Conservation (phyloP, 257 asterid species). For the Penstemon barbatus region DNA sequence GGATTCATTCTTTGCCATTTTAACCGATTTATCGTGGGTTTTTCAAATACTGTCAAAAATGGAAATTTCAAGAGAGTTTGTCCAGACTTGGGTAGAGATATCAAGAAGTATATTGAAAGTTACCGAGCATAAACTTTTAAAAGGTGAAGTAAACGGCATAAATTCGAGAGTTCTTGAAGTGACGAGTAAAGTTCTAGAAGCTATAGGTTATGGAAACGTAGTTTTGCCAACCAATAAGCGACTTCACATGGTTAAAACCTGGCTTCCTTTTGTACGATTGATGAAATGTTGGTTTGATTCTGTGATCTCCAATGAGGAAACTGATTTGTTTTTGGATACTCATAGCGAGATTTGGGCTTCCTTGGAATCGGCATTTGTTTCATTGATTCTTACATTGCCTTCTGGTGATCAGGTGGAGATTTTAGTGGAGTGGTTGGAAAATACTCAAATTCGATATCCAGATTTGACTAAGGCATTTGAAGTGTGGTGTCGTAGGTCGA, state of each 20-base stretch:
- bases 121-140: constrained; percentile 34
- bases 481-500: constrained; percentile 89
- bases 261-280: constrained; percentile 40
- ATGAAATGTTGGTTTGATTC: constrained; percentile 55
- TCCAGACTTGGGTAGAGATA: constrained; percentile 58
- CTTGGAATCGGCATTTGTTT: constrained; percentile 71
- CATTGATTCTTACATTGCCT: constrained; percentile 71
- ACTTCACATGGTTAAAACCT: constrained; percentile 39
- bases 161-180: constrained; percentile 51
- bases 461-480: constrained; percentile 90
- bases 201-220: constrained; percentile 51
- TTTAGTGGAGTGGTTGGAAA: constrained; percentile 68
- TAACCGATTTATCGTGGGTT: constrained; percentile 73
- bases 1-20: constrained; percentile 39
- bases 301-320: constrained; percentile 42
- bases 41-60: constrained; percentile 63
- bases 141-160: constrained; percentile 27
- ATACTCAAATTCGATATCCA: constrained; percentile 63
- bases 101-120: constrained; percentile 49
- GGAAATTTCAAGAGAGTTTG: constrained; percentile 58
- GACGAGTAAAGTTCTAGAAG: constrained; percentile 50
- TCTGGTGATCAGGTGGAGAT: constrained; percentile 74
- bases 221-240: constrained; percentile 45
- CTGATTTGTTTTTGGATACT: constrained; percentile 39
- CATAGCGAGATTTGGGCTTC: constrained; percentile 80